These are phyloP conservation scores for Hanseniaspora taiwanica DNA, from an alignment of 805 yeast genomes.

Conservation along the genomic window DNA sequence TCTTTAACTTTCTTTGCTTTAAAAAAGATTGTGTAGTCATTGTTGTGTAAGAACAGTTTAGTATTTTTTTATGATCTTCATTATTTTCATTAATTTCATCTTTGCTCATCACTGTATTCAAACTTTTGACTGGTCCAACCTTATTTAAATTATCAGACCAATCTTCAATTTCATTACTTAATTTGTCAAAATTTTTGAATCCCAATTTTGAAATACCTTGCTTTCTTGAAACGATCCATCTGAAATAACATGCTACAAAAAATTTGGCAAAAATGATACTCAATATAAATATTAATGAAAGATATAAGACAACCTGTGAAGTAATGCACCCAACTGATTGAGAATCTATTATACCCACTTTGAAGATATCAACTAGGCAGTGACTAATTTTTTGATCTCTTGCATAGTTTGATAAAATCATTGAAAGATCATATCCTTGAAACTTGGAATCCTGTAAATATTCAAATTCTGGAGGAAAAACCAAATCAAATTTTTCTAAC, in stretches of 20 bases:
- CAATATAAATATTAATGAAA: slow-evolving; percentile 74
- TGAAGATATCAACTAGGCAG: slow-evolving; percentile 74
- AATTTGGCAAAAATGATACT: slow-evolving; percentile 71
- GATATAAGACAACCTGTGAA: slow-evolving; percentile 65
- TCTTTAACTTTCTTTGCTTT: not conserved
- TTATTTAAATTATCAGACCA: slow-evolving; percentile 65
- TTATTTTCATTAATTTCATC: no score
- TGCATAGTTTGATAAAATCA: slow-evolving; percentile 49
- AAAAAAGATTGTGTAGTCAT: slow-evolving; percentile 52
- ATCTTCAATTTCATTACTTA: slow-evolving; percentile 59
- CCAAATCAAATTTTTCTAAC: slow-evolving; percentile 55
- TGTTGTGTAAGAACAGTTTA: slow-evolving; percentile 30
- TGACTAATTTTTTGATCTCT: slow-evolving; percentile 54
- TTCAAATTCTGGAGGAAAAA: slow-evolving; percentile 62
- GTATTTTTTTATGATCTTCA: slow-evolving; percentile 6
- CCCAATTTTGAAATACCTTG: slow-evolving; percentile 69
- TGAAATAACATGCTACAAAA: slow-evolving; percentile 74
- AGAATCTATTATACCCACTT: slow-evolving; percentile 81
- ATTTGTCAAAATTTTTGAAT: slow-evolving; percentile 44
- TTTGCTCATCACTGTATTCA: no score
- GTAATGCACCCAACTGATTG: slow-evolving; percentile 91
- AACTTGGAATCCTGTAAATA: slow-evolving; percentile 41
- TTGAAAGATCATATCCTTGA: slow-evolving; percentile 72
- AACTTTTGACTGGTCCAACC: not conserved
- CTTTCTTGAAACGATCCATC: slow-evolving; percentile 62